A percentile compares a stretch with the other conserved stretches of the same genome.
Evolutionary conservation across 2,329 filamentous ascomycete species (phyloP).

Genomic region (Aciculosporium take): DNA sequence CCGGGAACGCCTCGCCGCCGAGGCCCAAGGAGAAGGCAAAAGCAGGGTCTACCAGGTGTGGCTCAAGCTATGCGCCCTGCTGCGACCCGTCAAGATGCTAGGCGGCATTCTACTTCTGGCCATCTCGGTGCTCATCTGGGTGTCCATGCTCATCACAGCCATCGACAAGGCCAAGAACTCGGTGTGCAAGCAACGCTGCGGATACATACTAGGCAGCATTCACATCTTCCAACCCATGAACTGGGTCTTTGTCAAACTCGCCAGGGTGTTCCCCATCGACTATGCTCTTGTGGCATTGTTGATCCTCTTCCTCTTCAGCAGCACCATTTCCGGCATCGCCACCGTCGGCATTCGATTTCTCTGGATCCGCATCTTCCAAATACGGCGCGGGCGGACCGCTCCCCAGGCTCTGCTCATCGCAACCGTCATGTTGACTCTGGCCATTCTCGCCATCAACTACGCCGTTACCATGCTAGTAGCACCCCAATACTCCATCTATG

Average conservation of each 20-base stretch:
- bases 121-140: conserved; percentile 62
- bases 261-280: conserved; percentile 78
- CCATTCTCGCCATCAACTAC: conserved; percentile 86
- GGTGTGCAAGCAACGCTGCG: conserved; percentile 76
- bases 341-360: conserved; percentile 87
- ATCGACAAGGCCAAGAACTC: conserved; percentile 97
- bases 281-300: conserved; percentile 80
- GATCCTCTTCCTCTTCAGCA: conserved; percentile 75
- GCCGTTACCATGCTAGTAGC: conserved; percentile 85
- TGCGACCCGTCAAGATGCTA: conserved; percentile 78
- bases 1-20: conserved; percentile 73
- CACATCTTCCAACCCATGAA: conserved; percentile 94
- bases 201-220: conserved; percentile 76
- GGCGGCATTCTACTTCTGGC: conserved; percentile 67
- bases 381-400: conserved; percentile 75
- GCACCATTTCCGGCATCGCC: conserved; percentile 75
- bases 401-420: conserved; percentile 85
- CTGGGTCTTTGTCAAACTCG: conserved; percentile 62
- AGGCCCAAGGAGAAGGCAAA: conserved; percentile 64
- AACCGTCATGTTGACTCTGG: conserved; percentile 80
- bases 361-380: conserved; percentile 86
- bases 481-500: conserved; percentile 87
- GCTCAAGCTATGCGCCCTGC: conserved; percentile 66
- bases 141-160: conserved; percentile 86
- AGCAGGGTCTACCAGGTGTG: conserved; percentile 60